Base-by-base conservation (phyloP, 495 filamentous ascomycete species). In the Xylaria acuta region DNA sequence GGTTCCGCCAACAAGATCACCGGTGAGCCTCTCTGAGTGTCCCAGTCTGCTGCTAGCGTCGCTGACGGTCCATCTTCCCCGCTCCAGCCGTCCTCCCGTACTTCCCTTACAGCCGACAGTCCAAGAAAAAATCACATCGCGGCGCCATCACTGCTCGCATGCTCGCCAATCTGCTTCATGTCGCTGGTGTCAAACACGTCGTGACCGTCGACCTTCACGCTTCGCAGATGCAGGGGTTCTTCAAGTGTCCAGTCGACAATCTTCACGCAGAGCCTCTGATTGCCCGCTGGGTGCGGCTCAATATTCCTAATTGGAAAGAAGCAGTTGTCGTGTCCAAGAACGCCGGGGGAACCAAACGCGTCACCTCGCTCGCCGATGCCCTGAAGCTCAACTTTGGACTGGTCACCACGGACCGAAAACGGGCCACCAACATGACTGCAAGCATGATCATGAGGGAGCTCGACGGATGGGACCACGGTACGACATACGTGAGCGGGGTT, bases 141-240 rank as follows among this genome's bases (percentile, higher is more conserved):
- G 96, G 97, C 40, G 94, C 96, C 59, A 98, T 99, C 77, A 97
- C 96, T 27, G 96, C 97, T 34, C 90, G 95, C 73, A 97, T 99
- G 94, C 86, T 99, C 64, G 97, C 96, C 72, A 99, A 99, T 80
- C 89, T 98, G 32, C 90, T 99, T 60, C 87, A 92, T 49, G 91
- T 99, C 64, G 97, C 96, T 69, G 96, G 96, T 66, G 93, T 99
- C 73, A 92, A 97, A 84, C 96, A 99, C 86, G 93, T 98, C 80
- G 92, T 98, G 78, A 99, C 96, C 20, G 92, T 99, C 79, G 96
- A 99, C 79, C 86, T 99, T 12, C 96, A 99, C 84, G 94, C 94
- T 70, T 95, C 94, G 12, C 96, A 98, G 83, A 98, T 98, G 92
- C 97, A 98, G 84, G 96, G 96, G 43, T 99, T 99, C 86, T 99